Evolutionary conservation across 768 basidiomycete genomes (phyloP), one percentile per base, ranked within the genome.

Genomic region (Mycena rebaudengoi): DNA sequence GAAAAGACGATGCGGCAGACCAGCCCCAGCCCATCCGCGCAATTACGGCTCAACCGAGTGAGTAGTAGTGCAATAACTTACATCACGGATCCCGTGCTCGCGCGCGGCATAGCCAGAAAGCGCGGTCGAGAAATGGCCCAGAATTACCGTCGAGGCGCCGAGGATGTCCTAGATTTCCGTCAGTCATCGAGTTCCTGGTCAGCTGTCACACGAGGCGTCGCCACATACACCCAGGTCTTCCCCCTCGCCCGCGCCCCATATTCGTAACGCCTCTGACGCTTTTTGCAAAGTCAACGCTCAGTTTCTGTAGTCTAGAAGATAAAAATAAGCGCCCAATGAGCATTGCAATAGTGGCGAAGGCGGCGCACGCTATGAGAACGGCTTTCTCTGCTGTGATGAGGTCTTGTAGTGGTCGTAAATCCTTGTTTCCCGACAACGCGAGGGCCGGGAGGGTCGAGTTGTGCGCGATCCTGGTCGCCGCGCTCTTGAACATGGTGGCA

Each of bases 301-400:
- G 82, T 66, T 82, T 88, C 70, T 89, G 90, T 40, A 92, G 66
- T 30, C 90, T 92, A 49, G 37, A 30, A 29, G 28, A n/a, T n/a
- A n/a, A n/a, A n/a, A n/a, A n/a, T n/a, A n/a, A n/a, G n/a, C n/a
- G n/a, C n/a, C n/a, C n/a, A n/a, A n/a, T n/a, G n/a, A n/a, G n/a
- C 39, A 41, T 35, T 49, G 25, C 48, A n/a, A n/a, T 32, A 18
- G 25, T 29, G 54, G 30, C 51, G 29, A 14, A 28, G 13, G n/a
- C 16, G 26, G 82, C 89, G 70, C 69, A 95, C 93, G 91, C 85
- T 48, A 82, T 78, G 29, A 96, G 81, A 8, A 96, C 88, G 7
- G 85, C 79, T 79, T 98, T 98, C 78, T 98, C 95, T 1, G 92
- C 86, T 2, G 88, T 90, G 58, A 98, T 98, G 65, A 97, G 83